These are phyloP conservation scores for Pythium brachiatum DNA, from an alignment of 352 stramenopile genomes.

Conservation along the genomic window DNA sequence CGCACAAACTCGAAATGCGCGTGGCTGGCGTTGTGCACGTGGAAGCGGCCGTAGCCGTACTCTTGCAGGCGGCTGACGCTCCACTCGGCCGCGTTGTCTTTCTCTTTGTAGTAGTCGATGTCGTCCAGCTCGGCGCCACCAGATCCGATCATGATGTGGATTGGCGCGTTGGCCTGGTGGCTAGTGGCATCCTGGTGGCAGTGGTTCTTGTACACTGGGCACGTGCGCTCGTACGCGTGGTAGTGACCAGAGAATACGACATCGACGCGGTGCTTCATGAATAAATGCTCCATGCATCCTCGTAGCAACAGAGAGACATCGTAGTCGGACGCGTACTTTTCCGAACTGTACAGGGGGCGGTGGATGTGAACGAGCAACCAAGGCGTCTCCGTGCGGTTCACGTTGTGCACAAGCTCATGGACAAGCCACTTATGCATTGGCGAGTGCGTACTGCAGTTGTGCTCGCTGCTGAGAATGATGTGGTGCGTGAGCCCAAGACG, in stretches of 20 bases:
- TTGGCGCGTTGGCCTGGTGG: slow-evolving; percentile 20
- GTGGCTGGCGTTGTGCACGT: slow-evolving; percentile 40
- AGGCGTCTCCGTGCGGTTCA: slow-evolving; percentile 30
- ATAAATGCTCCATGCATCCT: slow-evolving; percentile 19
- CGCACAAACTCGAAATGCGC: slow-evolving; percentile 41
- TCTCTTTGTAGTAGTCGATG: slow-evolving; percentile 12
- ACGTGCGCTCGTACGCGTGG: slow-evolving; percentile 36
- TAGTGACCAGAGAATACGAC: slow-evolving; percentile 32
- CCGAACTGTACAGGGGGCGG: slow-evolving; percentile 29
- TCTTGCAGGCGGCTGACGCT: slow-evolving; percentile 29
- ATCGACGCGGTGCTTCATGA: slow-evolving; percentile 29
- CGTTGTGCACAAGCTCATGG: slow-evolving; percentile 24
- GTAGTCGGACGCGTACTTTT: slow-evolving; percentile 21
- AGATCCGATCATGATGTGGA: slow-evolving; percentile 47
- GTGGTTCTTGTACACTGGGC: slow-evolving; percentile 25
- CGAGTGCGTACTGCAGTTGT: slow-evolving; percentile 28
- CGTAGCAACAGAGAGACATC: slow-evolving; percentile 20
- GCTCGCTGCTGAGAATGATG: slow-evolving; percentile 29
- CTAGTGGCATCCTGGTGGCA: slow-evolving; percentile 20
- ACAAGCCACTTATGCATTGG: slow-evolving; percentile 32
- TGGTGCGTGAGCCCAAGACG: slow-evolving; percentile 29
- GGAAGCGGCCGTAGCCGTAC: slow-evolving; percentile 39
- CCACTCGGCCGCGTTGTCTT: slow-evolving; percentile 17
- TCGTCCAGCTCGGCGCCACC: slow-evolving; percentile 41
- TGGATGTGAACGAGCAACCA: slow-evolving; percentile 37